A percentile compares a stretch with the other conserved stretches of the same genome.
These are phyloP conservation scores for Nevesoporus exiguus DNA, from an alignment of 768 basidiomycete genomes.

Conservation along the genomic window DNA sequence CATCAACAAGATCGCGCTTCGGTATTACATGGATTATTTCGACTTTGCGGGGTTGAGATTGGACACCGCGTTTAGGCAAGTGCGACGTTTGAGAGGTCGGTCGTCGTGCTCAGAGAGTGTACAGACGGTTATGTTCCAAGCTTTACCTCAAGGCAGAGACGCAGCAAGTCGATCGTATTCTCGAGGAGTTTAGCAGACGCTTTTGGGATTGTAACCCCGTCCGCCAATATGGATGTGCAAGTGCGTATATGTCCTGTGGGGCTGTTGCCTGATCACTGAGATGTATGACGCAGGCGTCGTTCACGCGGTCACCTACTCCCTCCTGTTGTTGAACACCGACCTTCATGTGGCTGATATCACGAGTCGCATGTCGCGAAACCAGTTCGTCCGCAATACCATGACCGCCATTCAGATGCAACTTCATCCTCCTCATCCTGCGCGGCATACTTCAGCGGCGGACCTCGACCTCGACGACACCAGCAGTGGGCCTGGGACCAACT, in stretches of 20 bases:
- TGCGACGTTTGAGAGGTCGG: background rate
- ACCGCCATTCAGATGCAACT: conserved; percentile 78
- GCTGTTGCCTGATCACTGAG: background rate
- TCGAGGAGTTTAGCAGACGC: conserved; percentile 85
- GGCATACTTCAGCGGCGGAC: conserved; percentile 56
- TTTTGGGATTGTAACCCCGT: conserved; percentile 91
- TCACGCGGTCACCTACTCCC: conserved; percentile 91
- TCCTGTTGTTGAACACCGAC: conserved; percentile 94
- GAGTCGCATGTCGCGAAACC: conserved; percentile 84
- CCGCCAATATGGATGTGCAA: conserved; percentile 77
- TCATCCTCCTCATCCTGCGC: conserved; percentile 58
- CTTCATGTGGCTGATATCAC: conserved; percentile 91
- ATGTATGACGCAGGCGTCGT: conserved; percentile 62
- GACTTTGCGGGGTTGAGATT: conserved; percentile 81
- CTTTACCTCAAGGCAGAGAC: conserved; percentile 94
- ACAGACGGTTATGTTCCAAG: conserved; percentile 83
- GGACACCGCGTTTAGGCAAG: conserved; percentile 86
- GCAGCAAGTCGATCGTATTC: conserved; percentile 95
- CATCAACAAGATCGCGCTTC: conserved; percentile 72
- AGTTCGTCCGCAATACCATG: conserved; percentile 93
- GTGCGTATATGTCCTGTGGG: conserved; percentile 43
- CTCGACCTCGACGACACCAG: conserved; percentile 62
- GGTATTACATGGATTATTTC: conserved; percentile 82
- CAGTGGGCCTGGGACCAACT: conserved; percentile 53
- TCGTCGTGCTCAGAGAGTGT: background rate